Conservation (phyloP, 352 stramenopile species). For the Stephanocyclus meneghinianus region DNA sequence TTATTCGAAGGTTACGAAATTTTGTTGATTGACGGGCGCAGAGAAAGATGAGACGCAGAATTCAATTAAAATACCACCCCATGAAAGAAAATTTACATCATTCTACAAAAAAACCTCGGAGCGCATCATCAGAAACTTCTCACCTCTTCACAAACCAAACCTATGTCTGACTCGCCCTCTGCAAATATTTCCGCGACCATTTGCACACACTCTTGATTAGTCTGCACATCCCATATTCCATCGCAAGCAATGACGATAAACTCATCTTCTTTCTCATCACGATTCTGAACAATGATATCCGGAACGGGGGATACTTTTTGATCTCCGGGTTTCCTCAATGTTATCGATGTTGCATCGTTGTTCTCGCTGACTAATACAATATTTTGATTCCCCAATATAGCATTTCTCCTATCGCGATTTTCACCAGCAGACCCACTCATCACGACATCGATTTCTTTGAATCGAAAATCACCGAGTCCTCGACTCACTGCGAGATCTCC, state of each 20-base stretch:
- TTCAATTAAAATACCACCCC: neutral
- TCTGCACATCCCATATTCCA: conserved; percentile 88
- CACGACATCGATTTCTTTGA: conserved; percentile 79
- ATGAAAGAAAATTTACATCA: neutral
- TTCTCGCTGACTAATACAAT: conserved; percentile 9
- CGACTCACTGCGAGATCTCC: conserved; percentile 84
- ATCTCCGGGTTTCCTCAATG: conserved; percentile 53
- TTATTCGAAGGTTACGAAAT: neutral
- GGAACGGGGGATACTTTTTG: conserved; percentile 88
- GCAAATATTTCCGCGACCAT: conserved; percentile 77
- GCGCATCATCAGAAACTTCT: conserved; percentile 15
- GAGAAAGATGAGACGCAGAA: too few relatives aligned
- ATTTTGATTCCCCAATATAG: conserved; percentile 1
- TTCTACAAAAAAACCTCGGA: neutral
- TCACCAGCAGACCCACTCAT: conserved; percentile 40
- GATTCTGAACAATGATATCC: conserved; percentile 82
- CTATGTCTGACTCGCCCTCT: conserved; percentile 74
- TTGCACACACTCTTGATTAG: conserved; percentile 84
- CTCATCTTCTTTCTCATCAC: conserved; percentile 75
- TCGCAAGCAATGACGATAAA: conserved; percentile 89
- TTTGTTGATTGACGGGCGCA: too few relatives aligned
- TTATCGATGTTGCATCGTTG: conserved; percentile 1
- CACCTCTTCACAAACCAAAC: conserved; percentile 79
- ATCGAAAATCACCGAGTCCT: conserved; percentile 85
- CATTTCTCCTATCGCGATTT: conserved; percentile 9